These are phyloP conservation scores for sunflower (Helianthus annuus) DNA, from an alignment of 129 eudicot species.

Conservation along the genomic window HanXRQr2.0-SUNRISE NC_035449.2:187543381-187543880, in stretches of 20 bases:
- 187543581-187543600: conserved; percentile 30
- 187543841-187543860: conserved; percentile 75
- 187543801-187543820: neutral
- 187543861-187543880: conserved; percentile 81
- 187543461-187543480: neutral
- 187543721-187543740: conserved; percentile 63
- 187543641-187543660: conserved; percentile 62
- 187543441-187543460: neutral
- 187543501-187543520: conserved; percentile 53
- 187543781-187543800: too few relatives aligned
- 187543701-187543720: conserved; percentile 15
- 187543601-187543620: conserved; percentile 86
- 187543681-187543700: neutral
- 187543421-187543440: conserved; percentile 19
- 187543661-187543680: conserved; percentile 52
- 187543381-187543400: conserved; percentile 30
- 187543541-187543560: neutral
- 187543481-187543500: conserved; percentile 36
- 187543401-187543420: conserved; percentile 14
- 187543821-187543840: conserved; percentile 40
- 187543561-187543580: too few relatives aligned
- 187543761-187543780: neutral
- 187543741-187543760: conserved; percentile 55
- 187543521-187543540: conserved; percentile 52
- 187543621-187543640: conserved; percentile 61